Evolutionary conservation across 495 filamentous ascomycete species (phyloP).

Genomic region (Margaritispora aquatica): DNA sequence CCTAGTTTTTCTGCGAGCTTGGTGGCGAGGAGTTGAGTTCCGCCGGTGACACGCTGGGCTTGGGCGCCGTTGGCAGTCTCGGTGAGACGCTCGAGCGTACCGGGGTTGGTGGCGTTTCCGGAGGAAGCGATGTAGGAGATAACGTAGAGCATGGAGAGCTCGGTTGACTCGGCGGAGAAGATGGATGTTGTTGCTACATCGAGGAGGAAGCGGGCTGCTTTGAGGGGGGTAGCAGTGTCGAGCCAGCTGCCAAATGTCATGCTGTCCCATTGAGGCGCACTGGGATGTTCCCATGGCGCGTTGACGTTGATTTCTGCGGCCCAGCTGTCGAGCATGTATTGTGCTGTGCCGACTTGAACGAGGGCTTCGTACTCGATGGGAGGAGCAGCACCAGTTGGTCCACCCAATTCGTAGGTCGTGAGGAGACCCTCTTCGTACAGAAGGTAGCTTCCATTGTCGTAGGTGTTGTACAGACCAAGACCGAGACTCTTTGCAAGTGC

Average conservation of each 20-base stretch:
- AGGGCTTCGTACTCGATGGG: neutral
- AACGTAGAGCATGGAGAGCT: slow-evolving; percentile 2
- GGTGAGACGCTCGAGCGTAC: neutral
- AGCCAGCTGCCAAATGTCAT: neutral
- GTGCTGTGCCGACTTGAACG: neutral
- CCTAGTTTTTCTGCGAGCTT: neutral
- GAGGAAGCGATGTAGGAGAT: slow-evolving; percentile 1
- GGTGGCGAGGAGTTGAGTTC: slow-evolving; percentile 5
- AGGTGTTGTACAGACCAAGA: neutral
- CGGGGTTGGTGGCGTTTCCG: neutral
- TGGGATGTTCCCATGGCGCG: slow-evolving; percentile 3
- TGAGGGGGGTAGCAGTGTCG: neutral
- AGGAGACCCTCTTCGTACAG: neutral
- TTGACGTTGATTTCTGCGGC: neutral
- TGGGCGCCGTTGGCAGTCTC: neutral
- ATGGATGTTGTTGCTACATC: neutral
- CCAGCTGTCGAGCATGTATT: neutral
- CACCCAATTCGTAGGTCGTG: neutral
- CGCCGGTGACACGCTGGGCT: neutral
- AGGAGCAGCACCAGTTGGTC: neutral
- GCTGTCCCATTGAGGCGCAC: neutral
- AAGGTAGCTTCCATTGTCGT: neutral
- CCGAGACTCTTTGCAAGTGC: neutral
- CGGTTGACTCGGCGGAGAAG: neutral
- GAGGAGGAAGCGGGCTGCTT: neutral